phyloP scores from a whole-genome alignment of 306 rosid species.

The Carpinus fangiana region DNA sequence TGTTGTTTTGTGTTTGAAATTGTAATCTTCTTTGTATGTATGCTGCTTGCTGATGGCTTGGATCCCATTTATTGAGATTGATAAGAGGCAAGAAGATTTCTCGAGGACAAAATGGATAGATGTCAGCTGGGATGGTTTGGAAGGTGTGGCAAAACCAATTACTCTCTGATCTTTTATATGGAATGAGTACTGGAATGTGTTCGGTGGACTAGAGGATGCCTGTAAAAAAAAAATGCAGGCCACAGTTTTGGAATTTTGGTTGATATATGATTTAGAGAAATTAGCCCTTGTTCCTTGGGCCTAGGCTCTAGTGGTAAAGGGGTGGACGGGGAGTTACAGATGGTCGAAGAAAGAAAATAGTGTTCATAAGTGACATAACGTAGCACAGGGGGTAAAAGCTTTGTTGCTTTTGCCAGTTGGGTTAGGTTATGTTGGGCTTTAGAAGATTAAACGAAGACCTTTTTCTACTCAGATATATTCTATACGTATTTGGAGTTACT shows the following conservation, averaged over 20 bases:
- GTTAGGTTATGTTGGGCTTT: neutral
- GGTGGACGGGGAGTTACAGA: neutral
- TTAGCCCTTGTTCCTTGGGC: neutral
- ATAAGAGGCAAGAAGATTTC: neutral
- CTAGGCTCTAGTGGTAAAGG: neutral
- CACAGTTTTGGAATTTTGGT: neutral
- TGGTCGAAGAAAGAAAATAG: neutral
- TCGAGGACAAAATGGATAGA: neutral
- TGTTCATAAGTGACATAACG: neutral
- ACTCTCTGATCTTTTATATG: neutral
- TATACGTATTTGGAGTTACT: neutral
- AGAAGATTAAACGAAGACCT: neutral
- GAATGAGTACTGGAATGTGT: neutral
- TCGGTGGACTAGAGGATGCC: neutral
- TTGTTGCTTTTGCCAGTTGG: neutral
- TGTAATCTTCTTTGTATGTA: neutral
- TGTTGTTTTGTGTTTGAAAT: neutral
- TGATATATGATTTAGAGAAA: neutral
- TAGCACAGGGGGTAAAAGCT: neutral
- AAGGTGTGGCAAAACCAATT: neutral
- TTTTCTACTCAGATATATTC: neutral
- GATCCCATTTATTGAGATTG: constrained; percentile 1
- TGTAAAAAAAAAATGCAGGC: neutral
- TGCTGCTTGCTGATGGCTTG: neutral
- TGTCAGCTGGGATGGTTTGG: constrained; percentile 11